Percentiles rank a stretch among this genome's conserved stretches.
Evolutionary conservation across 2,329 filamentous ascomycete species (phyloP).

Genomic region (Pyrenochaeta sp.): DNA sequence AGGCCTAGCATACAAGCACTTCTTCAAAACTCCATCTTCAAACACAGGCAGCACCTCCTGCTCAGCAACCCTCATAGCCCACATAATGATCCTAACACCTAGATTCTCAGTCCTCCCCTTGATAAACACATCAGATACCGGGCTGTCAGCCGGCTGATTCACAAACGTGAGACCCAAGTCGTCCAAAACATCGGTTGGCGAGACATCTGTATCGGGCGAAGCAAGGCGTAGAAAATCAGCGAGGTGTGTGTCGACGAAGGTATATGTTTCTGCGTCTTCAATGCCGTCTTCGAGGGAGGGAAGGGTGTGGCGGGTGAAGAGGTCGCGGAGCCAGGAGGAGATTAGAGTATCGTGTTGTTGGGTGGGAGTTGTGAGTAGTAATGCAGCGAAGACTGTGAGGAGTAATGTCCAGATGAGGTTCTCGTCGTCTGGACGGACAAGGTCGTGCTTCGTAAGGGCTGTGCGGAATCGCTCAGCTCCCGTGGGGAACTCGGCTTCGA

Average conservation of each 20-base stretch:
- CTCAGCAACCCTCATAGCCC: slow-evolving; percentile 34
- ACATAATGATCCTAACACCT: slow-evolving; percentile 30
- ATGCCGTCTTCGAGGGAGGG: slow-evolving; percentile 34
- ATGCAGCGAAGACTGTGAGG: slow-evolving; percentile 25
- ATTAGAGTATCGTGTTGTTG: not conserved
- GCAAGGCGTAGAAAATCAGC: slow-evolving; percentile 24
- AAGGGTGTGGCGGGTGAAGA: slow-evolving; percentile 23
- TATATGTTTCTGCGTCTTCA: slow-evolving; percentile 32
- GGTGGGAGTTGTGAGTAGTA: slow-evolving; percentile 19
- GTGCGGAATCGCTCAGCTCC: slow-evolving; percentile 16
- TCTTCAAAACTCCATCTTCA: slow-evolving; percentile 7
- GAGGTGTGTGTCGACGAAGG: slow-evolving; percentile 32
- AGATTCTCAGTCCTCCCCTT: slow-evolving; percentile 22
- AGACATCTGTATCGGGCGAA: not conserved
- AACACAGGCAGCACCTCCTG: slow-evolving; percentile 19
- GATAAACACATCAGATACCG: slow-evolving; percentile 10
- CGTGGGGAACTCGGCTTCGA: slow-evolving; percentile 20
- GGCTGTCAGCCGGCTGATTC: slow-evolving; percentile 3
- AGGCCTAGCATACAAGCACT: slow-evolving; percentile 18
- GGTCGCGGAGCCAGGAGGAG: slow-evolving; percentile 10
- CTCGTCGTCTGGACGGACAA: slow-evolving; percentile 16
- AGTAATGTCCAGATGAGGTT: slow-evolving; percentile 34
- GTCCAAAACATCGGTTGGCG: slow-evolving; percentile 21
- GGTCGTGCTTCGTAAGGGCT: slow-evolving; percentile 18
- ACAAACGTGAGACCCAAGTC: slow-evolving; percentile 22